Base-by-base conservation (phyloP, 2,329 filamentous ascomycete species). In the Aureobasidium sp. region DNA sequence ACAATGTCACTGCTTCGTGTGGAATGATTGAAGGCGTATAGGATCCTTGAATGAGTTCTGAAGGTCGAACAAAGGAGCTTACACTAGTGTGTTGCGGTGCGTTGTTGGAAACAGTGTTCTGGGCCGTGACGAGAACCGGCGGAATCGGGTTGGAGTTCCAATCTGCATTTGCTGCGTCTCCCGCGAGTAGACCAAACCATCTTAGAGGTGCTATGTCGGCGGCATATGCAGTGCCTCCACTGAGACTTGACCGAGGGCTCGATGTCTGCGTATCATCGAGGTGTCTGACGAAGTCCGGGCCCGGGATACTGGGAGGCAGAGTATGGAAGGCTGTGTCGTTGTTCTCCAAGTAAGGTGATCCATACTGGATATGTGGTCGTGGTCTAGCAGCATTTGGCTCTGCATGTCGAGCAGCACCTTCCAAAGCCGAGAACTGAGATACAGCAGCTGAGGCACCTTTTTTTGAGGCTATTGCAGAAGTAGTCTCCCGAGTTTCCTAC, bases 171-270 rank as follows among this genome's bases (percentile, higher is more conserved):
- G 37, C 37, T 6, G 76, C 76, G 65, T 79, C 77, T 50, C 75
- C 75, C 44, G 76, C 77, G 61, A 79, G 70, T 5, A 80, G 67
- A 53, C 78, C 78, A 64, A 79, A 80, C 76, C 78, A 81, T 64
- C 77, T 74, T 53, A 78, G 67, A 5, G 78, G 77, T n/a, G 77
- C 78, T 13, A 74, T 72, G 48, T 77, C 75, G 15, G 73, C 70
- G n/a, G 73, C 73, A 13, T 73, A 74, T 6, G 74, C 66, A 2
- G 74, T 74, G 39, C 66, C 64, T n/a, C 60, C 52, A 61, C 62
- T 61, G 37, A 63, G 61, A 21, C 59, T 55, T 16, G 66, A 64
- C 29, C 58, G 62, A 36, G 66, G 66, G 41, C 64, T 66, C 11
- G 63, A 48, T 1, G 29, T 39, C 8, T 48, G 57, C 2, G 27